Conservation (phyloP, 768 basidiomycete genomes). For the Kwoniella sp. region DNA sequence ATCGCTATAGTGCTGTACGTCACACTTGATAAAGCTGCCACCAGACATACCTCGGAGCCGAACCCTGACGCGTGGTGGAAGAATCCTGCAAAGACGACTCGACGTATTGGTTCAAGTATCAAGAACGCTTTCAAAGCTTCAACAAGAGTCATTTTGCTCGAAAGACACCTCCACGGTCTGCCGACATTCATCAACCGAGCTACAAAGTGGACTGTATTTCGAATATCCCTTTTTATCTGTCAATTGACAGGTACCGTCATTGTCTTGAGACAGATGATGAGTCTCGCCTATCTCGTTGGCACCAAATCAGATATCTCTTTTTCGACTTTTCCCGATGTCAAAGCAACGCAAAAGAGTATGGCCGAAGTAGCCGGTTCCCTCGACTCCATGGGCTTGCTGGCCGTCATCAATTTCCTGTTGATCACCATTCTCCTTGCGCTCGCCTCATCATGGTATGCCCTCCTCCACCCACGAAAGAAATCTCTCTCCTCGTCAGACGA, state of each 20-base stretch:
- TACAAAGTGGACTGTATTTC: conserved; percentile 1
- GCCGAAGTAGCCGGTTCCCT: not conserved
- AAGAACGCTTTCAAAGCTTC: not conserved
- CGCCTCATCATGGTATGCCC: conserved; percentile 11
- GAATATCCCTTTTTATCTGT: conserved; percentile 4
- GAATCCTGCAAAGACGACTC: not conserved
- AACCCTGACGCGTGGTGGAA: not conserved
- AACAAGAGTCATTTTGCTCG: conserved; percentile 1
- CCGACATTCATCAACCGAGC: conserved; percentile 5
- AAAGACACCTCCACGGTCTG: not conserved
- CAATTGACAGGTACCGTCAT: conserved; percentile 8
- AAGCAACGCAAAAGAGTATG: not conserved
- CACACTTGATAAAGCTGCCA: conserved; percentile 8
- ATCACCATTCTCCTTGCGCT: conserved; percentile 14
- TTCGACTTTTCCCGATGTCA: conserved; percentile 7
- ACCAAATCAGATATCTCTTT: conserved; percentile 1
- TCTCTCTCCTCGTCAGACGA: not conserved
- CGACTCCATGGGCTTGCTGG: conserved; percentile 3
- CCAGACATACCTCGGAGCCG: not conserved
- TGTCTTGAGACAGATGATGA: conserved; percentile 21
- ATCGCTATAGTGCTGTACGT: conserved; percentile 9
- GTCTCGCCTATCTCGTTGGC: conserved; percentile 9
- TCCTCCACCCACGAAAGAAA: conserved; percentile 6
- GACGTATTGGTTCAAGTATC: not conserved
- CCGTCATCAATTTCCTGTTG: conserved; percentile 15